Base-by-base conservation (phyloP, 495 filamentous ascomycete species). In the Viridothelium virens region DNA sequence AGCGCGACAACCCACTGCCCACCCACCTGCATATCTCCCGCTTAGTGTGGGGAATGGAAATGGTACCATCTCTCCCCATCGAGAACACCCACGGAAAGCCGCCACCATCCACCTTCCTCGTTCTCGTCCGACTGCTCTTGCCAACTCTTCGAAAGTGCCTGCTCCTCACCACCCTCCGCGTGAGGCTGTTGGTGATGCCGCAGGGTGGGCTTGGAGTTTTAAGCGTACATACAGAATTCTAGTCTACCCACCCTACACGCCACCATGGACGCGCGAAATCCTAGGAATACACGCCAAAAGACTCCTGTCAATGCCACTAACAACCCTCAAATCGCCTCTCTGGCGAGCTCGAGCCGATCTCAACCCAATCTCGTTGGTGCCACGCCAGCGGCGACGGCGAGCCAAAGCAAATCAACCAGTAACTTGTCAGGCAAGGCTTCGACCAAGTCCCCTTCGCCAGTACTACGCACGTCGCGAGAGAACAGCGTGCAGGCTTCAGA, bases 201-300 rank as follows among this genome's bases (percentile, higher is more conserved):
- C 41, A 7, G 41, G 41, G 41, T 14, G 14, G 7, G 7, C 7
- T 44, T 53, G 48, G 18, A 9, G 48, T n/a, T 18, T n/a, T 2
- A 9, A 5, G n/a, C 48, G 10, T 9, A 46, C 41, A 46, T 16
- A 7, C 53, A 59, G 7, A 18, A 59, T 7, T 18, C 25, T 34
- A 18, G 7, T 33, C 53, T 59, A 36, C 53, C 31, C 31, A 10
- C 7, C 48, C 5, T 53, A 25, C 48, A 53, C 48, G 5, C 48
- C 48, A 53, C 48, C 53, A 59, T 59, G 53, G 53, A 59, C 18
- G 25, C 53, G 18, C 53, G 53, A 36, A 59, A 36, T 36, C 7
- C 53, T 31, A 59, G 53, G 53, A 18, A 59, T 10, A 6, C 31
- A 14, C 53, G 53, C 18, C 53, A 59, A 36, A 59, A 36, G 53